These are phyloP conservation scores for Kregervanrija pseudodelftensis DNA, from an alignment of 805 yeast genomes.

Conservation along the genomic window DNA sequence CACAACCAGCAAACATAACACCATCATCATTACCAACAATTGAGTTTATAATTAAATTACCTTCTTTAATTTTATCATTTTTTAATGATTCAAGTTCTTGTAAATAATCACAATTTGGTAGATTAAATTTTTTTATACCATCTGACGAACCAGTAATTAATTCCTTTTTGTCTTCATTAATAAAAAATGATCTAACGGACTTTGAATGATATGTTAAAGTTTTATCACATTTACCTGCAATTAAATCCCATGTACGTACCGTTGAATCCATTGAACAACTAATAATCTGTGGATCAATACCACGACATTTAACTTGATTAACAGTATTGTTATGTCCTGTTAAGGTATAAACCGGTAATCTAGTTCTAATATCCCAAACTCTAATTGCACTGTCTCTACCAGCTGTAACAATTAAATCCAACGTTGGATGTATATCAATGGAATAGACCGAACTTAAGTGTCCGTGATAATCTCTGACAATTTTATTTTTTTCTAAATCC, in stretches of 20 bases:
- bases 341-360: slow-evolving; percentile 65
- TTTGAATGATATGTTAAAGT: slow-evolving; percentile 82
- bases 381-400: slow-evolving; percentile 83
- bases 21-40: slow-evolving; percentile 53
- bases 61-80: slow-evolving; percentile 26
- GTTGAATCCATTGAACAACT: slow-evolving; percentile 83
- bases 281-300: slow-evolving; percentile 78
- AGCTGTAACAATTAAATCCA: slow-evolving; percentile 78
- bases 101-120: slow-evolving; percentile 67
- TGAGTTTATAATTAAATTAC: slow-evolving; percentile 55
- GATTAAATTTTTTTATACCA: slow-evolving; percentile 75
- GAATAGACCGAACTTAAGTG: slow-evolving; percentile 87
- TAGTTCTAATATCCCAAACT: slow-evolving; percentile 90
- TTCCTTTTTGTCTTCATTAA: slow-evolving; percentile 65
- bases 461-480: slow-evolving; percentile 86
- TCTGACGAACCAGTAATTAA: slow-evolving; percentile 77
- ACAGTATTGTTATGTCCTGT: slow-evolving; percentile 79
- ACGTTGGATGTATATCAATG: slow-evolving; percentile 77
- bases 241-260: slow-evolving; percentile 82
- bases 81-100: slow-evolving; percentile 43
- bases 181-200: slow-evolving; percentile 64
- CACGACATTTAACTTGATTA: slow-evolving; percentile 57
- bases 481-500: slow-evolving; percentile 85
- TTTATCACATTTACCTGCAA: slow-evolving; percentile 65
- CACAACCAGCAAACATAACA: slow-evolving; percentile 74